Evolutionary conservation across 2,329 filamentous ascomycete species (phyloP).

Genomic region (Exserohilum rostratum): DNA sequence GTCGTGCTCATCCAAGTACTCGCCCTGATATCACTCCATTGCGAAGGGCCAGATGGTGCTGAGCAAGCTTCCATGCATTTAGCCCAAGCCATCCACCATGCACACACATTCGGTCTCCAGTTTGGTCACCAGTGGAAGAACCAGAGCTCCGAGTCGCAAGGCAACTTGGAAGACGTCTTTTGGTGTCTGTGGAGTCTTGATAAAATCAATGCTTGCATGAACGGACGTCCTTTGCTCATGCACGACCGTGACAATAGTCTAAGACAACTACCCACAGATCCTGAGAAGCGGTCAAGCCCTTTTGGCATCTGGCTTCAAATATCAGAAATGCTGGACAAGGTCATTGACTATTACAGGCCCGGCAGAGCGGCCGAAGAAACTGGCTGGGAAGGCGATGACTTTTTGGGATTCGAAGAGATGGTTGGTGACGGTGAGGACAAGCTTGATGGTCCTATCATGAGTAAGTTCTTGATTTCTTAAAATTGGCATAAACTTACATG

Average conservation of each 20-base stretch:
- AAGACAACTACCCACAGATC: constrained; percentile 48
- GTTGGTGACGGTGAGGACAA: constrained; percentile 49
- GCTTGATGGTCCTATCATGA: constrained; percentile 45
- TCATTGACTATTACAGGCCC: constrained; percentile 57
- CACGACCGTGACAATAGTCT: constrained; percentile 56
- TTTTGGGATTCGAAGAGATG: constrained; percentile 55
- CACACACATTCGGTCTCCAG: constrained; percentile 57
- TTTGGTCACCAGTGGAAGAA: constrained; percentile 50
- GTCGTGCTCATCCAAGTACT: constrained; percentile 55
- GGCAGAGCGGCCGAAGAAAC: constrained; percentile 49
- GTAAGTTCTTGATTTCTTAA: constrained; percentile 23
- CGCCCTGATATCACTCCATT: constrained; percentile 55
- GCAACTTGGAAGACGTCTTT: constrained; percentile 54
- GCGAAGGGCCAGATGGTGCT: constrained; percentile 55
- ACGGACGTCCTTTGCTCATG: constrained; percentile 56
- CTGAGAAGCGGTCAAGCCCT: constrained; percentile 53
- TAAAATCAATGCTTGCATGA: constrained; percentile 55
- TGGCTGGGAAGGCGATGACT: constrained; percentile 55
- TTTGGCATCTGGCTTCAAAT: constrained; percentile 57
- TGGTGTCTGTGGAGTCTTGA: constrained; percentile 59
- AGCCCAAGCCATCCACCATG: constrained; percentile 57
- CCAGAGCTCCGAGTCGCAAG: constrained; percentile 46
- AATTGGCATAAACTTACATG: constrained; percentile 19
- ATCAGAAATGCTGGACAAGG: constrained; percentile 53
- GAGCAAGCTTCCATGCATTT: constrained; percentile 56